phyloP scores from a whole-genome alignment of 306 rosid genomes.

The Quercus alba region DNA sequence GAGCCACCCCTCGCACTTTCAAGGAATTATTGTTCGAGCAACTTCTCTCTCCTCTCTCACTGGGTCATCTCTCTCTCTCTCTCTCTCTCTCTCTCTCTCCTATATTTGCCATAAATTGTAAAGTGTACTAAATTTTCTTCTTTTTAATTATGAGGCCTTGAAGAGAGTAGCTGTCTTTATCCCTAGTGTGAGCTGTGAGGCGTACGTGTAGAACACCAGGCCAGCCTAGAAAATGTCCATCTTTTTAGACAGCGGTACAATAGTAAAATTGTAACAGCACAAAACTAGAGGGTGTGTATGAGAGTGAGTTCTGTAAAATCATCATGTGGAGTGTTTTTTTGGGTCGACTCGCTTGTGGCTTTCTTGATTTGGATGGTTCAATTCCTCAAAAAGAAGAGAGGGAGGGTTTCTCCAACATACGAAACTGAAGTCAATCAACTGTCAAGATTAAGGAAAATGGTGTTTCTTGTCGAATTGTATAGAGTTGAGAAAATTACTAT shows the following conservation, averaged over 20 bases:
- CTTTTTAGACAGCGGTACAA: conserved; percentile 9
- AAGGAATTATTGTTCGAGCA: conserved; percentile 16
- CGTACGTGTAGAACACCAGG: conserved; percentile 28
- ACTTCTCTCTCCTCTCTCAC: not conserved
- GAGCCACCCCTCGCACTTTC: not conserved
- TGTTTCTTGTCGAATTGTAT: too few relatives aligned
- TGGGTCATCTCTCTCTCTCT: not conserved
- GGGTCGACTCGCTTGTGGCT: not conserved
- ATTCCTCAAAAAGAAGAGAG: conserved; percentile 1
- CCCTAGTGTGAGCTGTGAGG: conserved; percentile 1
- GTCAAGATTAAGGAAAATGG: too few relatives aligned
- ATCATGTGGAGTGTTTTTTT: not conserved
- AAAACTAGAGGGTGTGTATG: not conserved
- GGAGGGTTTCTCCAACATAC: too few relatives aligned
- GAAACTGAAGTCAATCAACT: too few relatives aligned
- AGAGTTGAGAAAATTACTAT: too few relatives aligned
- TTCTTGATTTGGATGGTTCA: conserved; percentile 19
- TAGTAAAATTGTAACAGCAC: not conserved
- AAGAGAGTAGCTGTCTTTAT: conserved; percentile 38
- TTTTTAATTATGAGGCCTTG: conserved; percentile 27
- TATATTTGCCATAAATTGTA: not conserved
- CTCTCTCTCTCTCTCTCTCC: not conserved
- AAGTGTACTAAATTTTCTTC: conserved; percentile 8
- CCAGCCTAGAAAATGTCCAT: conserved; percentile 19
- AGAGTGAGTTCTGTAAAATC: not conserved